Base-by-base conservation (phyloP, 176 grass and related monocot genomes). In the Triticum turgidum region DNA sequence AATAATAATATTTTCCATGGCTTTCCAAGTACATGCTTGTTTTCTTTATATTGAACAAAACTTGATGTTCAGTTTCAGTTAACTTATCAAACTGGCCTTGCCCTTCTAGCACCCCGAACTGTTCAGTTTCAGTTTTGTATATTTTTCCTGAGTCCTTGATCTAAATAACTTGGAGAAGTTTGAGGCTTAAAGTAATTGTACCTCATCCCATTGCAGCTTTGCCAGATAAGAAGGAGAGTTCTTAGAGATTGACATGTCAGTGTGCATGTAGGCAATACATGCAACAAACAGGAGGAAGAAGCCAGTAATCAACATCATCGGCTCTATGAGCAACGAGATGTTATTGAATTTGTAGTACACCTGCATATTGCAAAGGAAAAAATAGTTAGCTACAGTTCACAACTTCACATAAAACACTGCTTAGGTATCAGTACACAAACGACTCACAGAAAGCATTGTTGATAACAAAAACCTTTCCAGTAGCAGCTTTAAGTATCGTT, bases 231-330 rank as follows among this genome's bases (percentile, higher is more conserved):
- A 94, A 78, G 92, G 89, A 52, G 94, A 99, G 78, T 65, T 96
- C 85, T 96, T 99, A 77, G 97, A 99, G 63, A 99, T 99, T 85
- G 97, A 85, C 89, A 99, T 89, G 82, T 99, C 97, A 79, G 89
- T 94, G 29, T 82, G 94, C 90, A 99, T 96, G 87, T 91, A 99
- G 62, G 81, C 84, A 85, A 99, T 93, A 79, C 92, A 96, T 56
- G 90, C 77, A 88, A 87, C 75, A 64, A 99, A 96, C 22, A 99
- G 68, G 76, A 99, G 85, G 92, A 96, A 91, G 84, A 99, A 94
- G 21, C 94, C 94, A 83, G 80, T 63, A 61, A 94, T 94, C 77
- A 96, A 65, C 97, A 99, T 99, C 90, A 99, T 69, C 7, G 97
- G 97, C 83, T 99, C 97, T 75, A 58, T 88, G 68, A 99, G 83